phyloP scores from a whole-genome alignment of 116 monocot genomes.

The Posidonia oceanica region DNA sequence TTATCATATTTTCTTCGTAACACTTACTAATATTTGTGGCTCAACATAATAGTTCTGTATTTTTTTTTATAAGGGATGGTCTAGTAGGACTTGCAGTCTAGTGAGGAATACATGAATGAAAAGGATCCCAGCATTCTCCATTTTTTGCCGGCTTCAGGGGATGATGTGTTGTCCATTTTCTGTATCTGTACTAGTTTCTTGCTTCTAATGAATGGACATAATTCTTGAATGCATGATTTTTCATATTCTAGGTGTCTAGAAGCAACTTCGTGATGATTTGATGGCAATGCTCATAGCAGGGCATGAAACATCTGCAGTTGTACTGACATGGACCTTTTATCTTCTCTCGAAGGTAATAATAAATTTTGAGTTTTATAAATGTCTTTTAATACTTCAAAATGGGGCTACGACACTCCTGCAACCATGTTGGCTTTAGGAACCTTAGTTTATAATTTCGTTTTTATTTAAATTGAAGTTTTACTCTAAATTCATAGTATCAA shows the following conservation, averaged over 20 bases:
- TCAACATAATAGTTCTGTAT: too few species aligned
- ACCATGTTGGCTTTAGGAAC: too few species aligned
- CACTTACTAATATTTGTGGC: too few species aligned
- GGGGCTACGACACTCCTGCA: background rate
- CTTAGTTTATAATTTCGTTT: too few species aligned
- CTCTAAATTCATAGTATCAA: too few species aligned
- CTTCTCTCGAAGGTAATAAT: conserved; percentile 74
- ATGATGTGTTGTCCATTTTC: conserved; percentile 47
- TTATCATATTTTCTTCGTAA: too few species aligned
- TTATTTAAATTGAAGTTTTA: too few species aligned
- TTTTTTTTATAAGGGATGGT: too few species aligned
- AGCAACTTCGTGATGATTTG: conserved; percentile 94
- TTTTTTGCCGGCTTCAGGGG: conserved; percentile 92
- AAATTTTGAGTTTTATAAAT: background rate
- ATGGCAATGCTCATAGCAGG: conserved; percentile 98
- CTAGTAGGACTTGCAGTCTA: too few species aligned
- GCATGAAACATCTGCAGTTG: conserved; percentile 93
- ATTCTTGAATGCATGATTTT: background rate
- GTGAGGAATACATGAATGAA: too few species aligned
- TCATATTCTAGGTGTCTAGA: conserved; percentile 68
- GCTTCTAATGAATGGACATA: background rate
- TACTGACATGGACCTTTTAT: conserved; percentile 98
- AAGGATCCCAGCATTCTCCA: conserved; percentile 60
- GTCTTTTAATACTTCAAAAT: background rate
- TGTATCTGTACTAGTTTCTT: background rate